These are phyloP conservation scores for Ustilago sp. DNA, from an alignment of 1,284 basidiomycete species.

Conservation along the genomic window DNA sequence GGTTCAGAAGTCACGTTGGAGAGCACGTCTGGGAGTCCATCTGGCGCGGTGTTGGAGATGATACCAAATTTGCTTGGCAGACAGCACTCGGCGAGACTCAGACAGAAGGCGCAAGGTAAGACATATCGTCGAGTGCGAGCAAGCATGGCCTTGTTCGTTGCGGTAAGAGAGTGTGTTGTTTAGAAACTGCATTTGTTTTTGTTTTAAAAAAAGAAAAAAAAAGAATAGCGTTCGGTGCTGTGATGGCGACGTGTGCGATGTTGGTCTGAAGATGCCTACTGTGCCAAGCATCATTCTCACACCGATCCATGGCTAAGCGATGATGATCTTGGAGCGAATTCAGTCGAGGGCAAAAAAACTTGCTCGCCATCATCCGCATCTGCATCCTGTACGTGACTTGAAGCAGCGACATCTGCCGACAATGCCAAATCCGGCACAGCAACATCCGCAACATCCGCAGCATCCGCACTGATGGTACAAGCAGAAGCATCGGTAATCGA, in stretches of 20 bases:
- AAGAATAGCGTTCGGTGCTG: too few species aligned
- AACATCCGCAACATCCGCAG: neutral
- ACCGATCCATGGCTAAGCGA: conserved; percentile 14
- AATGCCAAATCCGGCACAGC: neutral
- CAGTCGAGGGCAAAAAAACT: neutral
- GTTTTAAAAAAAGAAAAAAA: too few species aligned
- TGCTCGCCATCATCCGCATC: conserved; percentile 6
- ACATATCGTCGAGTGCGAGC: too few species aligned
- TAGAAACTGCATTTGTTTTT: too few species aligned
- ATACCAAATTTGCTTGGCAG: conserved; percentile 22
- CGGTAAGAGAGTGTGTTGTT: too few species aligned
- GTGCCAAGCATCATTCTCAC: conserved; percentile 5
- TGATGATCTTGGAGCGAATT: conserved; percentile 22
- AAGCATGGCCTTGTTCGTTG: too few species aligned
- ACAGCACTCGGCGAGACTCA: neutral
- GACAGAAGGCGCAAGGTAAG: neutral
- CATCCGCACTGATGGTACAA: neutral
- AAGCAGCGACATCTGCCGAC: neutral
- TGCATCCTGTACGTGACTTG: neutral
- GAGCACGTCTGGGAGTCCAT: conserved; percentile 9
- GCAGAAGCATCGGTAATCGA: neutral
- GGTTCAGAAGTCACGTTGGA: conserved; percentile 8
- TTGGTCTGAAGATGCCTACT: too few species aligned
- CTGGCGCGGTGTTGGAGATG: conserved; percentile 9
- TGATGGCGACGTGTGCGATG: too few species aligned